phyloP scores from a whole-genome alignment of 768 basidiomycete genomes.

The Exsudoporus frostii region DNA sequence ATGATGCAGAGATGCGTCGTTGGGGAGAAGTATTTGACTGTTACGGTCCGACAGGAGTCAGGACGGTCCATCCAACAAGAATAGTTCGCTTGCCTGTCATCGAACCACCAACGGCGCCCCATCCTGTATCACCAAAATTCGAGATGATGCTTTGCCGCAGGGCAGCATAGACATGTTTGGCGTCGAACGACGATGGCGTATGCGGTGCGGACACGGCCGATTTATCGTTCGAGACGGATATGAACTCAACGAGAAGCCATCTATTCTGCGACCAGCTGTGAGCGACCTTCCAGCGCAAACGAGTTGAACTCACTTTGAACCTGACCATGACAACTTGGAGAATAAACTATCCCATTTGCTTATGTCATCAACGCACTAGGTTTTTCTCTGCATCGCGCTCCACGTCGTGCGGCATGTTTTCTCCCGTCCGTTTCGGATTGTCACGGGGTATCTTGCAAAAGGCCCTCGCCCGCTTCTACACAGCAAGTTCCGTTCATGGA shows the following conservation, averaged over 20 bases:
- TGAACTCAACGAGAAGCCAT: conserved; percentile 85
- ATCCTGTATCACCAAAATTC: conserved; percentile 83
- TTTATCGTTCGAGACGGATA: conserved; percentile 38
- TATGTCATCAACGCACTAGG: conserved; percentile 9
- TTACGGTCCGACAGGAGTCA: neutral
- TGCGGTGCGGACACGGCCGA: conserved; percentile 6
- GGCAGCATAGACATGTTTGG: conserved; percentile 66
- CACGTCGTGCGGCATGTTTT: conserved; percentile 8
- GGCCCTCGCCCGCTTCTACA: conserved; percentile 8
- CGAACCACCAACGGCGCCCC: conserved; percentile 75
- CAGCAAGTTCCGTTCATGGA: neutral
- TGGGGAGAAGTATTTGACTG: conserved; percentile 89
- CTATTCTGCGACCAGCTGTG: conserved; percentile 54
- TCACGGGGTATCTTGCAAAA: conserved; percentile 9
- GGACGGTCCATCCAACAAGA: neutral
- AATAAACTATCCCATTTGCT: neutral
- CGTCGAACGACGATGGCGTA: conserved; percentile 38
- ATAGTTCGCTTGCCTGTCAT: conserved; percentile 52
- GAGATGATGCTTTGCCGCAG: conserved; percentile 63
- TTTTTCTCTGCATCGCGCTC: neutral
- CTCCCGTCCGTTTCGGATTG: conserved; percentile 3
- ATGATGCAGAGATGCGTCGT: conserved; percentile 81
- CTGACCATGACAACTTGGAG: conserved; percentile 55
- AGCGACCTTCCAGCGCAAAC: neutral
- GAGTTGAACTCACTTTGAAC: conserved; percentile 50